Evolutionary conservation across 805 yeast species (phyloP), one percentile per base, ranked within the genome.

Genomic region (Monosporozyma yasuniensis): DNA sequence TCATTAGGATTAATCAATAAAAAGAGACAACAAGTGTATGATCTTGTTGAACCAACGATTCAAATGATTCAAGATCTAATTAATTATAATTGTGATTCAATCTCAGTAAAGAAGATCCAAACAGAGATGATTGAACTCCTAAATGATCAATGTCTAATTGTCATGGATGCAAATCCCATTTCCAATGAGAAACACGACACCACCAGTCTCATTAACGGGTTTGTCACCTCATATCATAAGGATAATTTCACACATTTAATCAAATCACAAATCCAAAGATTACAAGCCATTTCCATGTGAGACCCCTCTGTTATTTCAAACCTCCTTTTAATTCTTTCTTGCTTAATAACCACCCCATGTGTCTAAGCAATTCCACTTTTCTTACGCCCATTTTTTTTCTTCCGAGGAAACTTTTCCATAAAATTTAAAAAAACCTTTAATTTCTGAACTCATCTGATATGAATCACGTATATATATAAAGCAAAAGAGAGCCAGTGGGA

Each of bases 1-100:
- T 47, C 58, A 8, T 30, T 43, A 22, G 61, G 61, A 9, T 35
- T 56, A 6, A 52, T 35, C 10, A 35, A 28, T 1, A 39, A 28
- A 12, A 27, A 30, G 9, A 47, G 47, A 9, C 43, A 47, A 5
- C 23, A 34, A 21, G 34, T 54, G 3, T 45, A 50, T 25, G 37
- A 47, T 11, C 28, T 46, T 2, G 49, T 52, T 4, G 48, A 53
- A 12, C 44, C 45, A 7, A 44, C 51, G 1, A 32, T 45, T 3
- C 28, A 27, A 22, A 44, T 48, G 30, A 21, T 57, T 12, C 39
- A 46, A 27, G 50, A 49, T 11, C 38, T 57, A 27, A 42, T 50
- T 23, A 42, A 30, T 12, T 46, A 46, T 35, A 49, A 34, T 21
- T 44, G 55, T 35, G 34, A 27, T 10, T 22, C 22, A 22, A 34